Conservation (phyloP, 139 green algal species). For the Chlamydomonas sp. region DNA sequence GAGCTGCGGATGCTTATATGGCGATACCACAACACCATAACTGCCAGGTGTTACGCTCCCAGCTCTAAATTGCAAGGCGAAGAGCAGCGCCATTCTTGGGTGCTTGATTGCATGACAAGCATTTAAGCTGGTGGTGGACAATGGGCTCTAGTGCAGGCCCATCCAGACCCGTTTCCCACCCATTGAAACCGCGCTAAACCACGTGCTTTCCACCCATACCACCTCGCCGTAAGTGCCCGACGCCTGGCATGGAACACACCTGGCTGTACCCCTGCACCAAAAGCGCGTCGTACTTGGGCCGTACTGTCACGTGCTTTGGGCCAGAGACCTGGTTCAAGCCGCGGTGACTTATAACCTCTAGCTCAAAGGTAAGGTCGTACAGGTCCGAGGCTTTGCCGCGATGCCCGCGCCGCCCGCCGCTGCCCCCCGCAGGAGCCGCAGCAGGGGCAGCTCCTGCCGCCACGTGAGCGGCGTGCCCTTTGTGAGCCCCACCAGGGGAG, state of each 20-base stretch:
- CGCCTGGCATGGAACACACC: background rate
- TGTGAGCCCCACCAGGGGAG: too few species aligned
- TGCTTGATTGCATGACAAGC: background rate
- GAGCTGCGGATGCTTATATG: too few species aligned
- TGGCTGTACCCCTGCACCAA: slow-evolving; percentile 30
- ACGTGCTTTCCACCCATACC: too few species aligned
- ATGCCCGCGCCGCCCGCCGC: background rate
- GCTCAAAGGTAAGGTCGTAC: slow-evolving; percentile 34
- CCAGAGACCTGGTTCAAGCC: slow-evolving; percentile 29
- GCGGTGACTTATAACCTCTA: slow-evolving; percentile 30
- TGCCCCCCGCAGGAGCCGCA: background rate
- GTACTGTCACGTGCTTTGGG: slow-evolving; percentile 22
- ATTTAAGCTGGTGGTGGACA: background rate
- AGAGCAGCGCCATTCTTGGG: background rate
- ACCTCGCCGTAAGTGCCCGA: background rate
- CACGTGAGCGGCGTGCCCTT: too few species aligned
- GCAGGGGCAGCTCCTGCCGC: too few species aligned
- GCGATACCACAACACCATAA: background rate
- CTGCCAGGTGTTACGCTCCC: background rate
- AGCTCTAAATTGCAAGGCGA: background rate
- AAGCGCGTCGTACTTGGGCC: slow-evolving; percentile 28
- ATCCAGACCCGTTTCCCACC: background rate
- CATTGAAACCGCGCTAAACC: background rate
- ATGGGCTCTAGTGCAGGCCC: too few species aligned
- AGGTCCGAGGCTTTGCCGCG: slow-evolving; percentile 4